These are phyloP conservation scores for Tuber borchii DNA, from an alignment of 495 filamentous ascomycete species.

Conservation along the genomic window DNA sequence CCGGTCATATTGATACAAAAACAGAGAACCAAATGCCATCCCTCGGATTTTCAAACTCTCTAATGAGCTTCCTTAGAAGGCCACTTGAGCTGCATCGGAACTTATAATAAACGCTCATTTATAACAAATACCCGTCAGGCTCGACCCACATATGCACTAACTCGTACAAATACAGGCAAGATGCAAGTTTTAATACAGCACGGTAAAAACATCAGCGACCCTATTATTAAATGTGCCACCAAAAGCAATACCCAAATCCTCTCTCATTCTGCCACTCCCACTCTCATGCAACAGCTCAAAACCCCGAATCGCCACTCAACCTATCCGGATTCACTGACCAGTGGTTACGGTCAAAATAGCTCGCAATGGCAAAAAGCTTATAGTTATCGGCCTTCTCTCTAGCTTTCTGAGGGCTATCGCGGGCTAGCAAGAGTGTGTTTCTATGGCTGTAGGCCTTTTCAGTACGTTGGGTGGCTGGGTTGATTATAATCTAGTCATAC, in stretches of 20 bases:
- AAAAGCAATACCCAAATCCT: background rate
- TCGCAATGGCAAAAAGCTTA: background rate
- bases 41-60: background rate
- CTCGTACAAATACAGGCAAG: background rate
- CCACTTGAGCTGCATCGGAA: background rate
- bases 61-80: background rate
- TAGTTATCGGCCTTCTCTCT: background rate
- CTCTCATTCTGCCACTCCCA: background rate
- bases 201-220: background rate
- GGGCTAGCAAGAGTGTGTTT: background rate
- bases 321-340: background rate
- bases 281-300: background rate
- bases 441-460: background rate
- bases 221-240: too few relatives aligned
- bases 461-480: background rate
- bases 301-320: background rate
- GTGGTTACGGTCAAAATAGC: background rate
- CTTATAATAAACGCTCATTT: background rate
- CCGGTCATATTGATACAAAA: background rate
- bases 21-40: background rate
- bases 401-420: background rate
- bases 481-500: background rate
- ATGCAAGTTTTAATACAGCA: background rate
- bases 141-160: background rate
- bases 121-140: background rate